Evolutionary conservation across 179 eudicot genomes (phyloP), one percentile per base, ranked within the genome.

Genomic region (Patellifolia procumbens): DNA sequence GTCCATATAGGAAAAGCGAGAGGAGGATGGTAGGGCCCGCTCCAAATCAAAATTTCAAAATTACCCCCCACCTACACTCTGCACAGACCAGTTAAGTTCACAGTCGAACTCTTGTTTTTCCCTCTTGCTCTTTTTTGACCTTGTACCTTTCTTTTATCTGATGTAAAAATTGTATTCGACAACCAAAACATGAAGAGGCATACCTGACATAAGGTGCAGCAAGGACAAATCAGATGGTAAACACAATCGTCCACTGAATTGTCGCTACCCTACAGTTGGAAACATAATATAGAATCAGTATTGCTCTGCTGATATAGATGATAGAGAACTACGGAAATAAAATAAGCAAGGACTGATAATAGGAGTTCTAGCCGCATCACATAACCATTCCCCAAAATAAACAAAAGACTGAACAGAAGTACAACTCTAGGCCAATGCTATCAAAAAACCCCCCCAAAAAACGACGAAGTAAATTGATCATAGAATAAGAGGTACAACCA

Each of bases 161-260:
- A 17, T 31, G 42, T 10, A 12, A 34, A 48, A 15, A 39, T 65
- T 12, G 73, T 26, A 7, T 12, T 26, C 6, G 7, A 20, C 34
- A 65, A 65, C 26, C 70, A 67, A 49, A 49, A 19, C 35, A 39
- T 53, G 52, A 24, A 48, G 31, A 53, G 51, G 76, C 76, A 49
- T 35, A 94, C 97, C 97, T 92, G 98, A 74, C 82, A 87, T 39
- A 94, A 77, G 61, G 94, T 72, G 85, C 97, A 92, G 85, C 97
- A 91, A 3, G 97, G 97, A 87, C 97, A 92, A 69, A 89, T 35
- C 64, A 92, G 76, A 87, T 94, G 98, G 88, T 85, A 89, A 67
- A 89, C 76, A 74, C 91, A 91, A 83, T 91, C 97, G 61, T 92
- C 98, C 82, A 87, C 74, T 19, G 87, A 72, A 78, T 86, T 91